Evolutionary conservation across 768 basidiomycete genomes (phyloP), one percentile per base, ranked within the genome.

Genomic region (Suillus subalutaceus): DNA sequence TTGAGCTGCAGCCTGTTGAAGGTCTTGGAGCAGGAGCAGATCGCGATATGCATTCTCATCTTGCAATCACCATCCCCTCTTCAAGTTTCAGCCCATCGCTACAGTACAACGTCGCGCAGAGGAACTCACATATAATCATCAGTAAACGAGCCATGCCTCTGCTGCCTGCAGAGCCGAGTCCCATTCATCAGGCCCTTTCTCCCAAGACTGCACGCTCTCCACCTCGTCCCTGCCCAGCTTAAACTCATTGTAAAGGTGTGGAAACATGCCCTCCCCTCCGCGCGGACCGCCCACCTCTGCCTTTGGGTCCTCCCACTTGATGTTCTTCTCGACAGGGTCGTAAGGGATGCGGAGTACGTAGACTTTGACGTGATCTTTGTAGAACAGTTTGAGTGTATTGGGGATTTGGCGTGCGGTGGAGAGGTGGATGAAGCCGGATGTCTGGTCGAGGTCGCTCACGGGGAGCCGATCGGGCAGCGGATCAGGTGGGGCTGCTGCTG

Each of bases 161-260:
- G 37, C 37, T 10, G 37, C 37, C 37, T 37, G 37, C 37, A 37
- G 37, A 37, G 37, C 37, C 37, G 37, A 37, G 37, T 37, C 37
- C 37, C 37, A 37, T 37, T 8, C 37, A 37, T 57, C 73, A 1
- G 58, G 66, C 1, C 62, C 69, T 41, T 69, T 75, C 63, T 75
- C 69, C 67, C 77, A 70, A 44, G 69, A 67, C 35, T 64, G 64
- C 46, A 84, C 77, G 50, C 79, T 79, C 52, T 86, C 82, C 3
- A 87, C 73, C 69, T 87, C 83, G 0, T 72, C 73, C 18, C 71
- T 79, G 18, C 85, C 85, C 23, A 88, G 67, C 56, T 69, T 74
- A 18, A 81, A 65, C 4, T 77, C 73, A 62, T 85, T 86, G 65
- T 86, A 85, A 37, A 88, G 63, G 68, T 88, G 87, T 2, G 87